Base-by-base conservation (phyloP, 2,329 filamentous ascomycete species). In the Hymenoscyphus fraxineus region DNA sequence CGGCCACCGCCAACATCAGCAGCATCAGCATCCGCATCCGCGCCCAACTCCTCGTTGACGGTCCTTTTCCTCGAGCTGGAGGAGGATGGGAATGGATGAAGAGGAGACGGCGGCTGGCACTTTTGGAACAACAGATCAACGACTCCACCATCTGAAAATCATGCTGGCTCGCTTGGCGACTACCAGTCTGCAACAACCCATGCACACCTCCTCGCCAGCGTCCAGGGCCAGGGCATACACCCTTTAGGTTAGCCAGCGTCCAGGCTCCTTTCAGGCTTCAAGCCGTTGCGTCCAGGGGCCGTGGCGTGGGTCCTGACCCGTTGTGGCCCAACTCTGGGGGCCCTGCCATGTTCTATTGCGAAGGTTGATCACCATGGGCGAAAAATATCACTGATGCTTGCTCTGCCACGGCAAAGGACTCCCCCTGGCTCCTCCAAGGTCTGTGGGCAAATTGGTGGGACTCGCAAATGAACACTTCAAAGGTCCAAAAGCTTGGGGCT, bases 401-500 rank as follows among this genome's bases (percentile, higher is more conserved):
- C 44, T 47, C 59, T 61, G 59, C 27, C 59, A 61, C 59, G 59
- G 59, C 44, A 61, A 40, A 61, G 59, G 15, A 27, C 22, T 35
- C 6, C 32, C 59, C 39, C 31, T 60, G 59, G 47, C 47, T 31
- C 47, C 47, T 32, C 41, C 27, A 66, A 67, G 65, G 71, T 73
- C 70, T 70, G 69, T 70, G 71, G 67, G 68, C 67, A 68, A 65
- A 58, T 59, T 65, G 66, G 69, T 70, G 70, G 69, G 69, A 71
- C 68, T 67, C 65, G 59, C 59, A 61, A 61, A 56, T 71, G 65
- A 61, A 65, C 64, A 62, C 58, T 67, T 66, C 60, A 58, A 69
- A 66, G 44, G 62, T 62, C 67, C 65, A 66, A 68, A 69, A 66
- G 64, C 64, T 70, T 71, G 67, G 70, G 68, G 65, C 64, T 62